Percentiles rank a stretch among this genome's conserved stretches.
These are phyloP conservation scores for Plasmodium fragile DNA, from an alignment of 169 alveolate species.

Conservation along the genomic window DNA sequence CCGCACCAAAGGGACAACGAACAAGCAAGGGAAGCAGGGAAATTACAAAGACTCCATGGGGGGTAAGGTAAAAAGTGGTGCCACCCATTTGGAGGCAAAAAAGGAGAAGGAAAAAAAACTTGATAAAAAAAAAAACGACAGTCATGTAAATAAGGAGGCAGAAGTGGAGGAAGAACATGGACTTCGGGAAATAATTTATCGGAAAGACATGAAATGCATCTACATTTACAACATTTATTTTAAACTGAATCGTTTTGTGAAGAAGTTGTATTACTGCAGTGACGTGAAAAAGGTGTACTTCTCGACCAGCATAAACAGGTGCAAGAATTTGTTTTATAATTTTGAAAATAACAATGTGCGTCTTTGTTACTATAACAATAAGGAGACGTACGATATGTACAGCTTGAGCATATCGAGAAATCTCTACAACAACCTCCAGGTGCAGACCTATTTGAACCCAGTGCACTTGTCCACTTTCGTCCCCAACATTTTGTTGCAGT, in stretches of 20 bases:
- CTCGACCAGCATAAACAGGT: constrained; percentile 62
- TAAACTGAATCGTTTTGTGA: constrained; percentile 52
- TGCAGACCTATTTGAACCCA: constrained; percentile 49
- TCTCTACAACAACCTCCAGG: constrained; percentile 70
- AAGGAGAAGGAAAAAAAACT: constrained; percentile 3
- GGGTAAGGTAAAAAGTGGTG: background rate
- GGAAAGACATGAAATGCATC: constrained; percentile 71
- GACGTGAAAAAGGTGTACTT: constrained; percentile 71
- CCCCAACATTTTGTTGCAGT: constrained; percentile 40
- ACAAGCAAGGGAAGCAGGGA: background rate
- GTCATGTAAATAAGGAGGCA: background rate
- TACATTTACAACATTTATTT: constrained; percentile 54
- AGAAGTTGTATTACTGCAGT: constrained; percentile 72
- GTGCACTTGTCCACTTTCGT: constrained; percentile 49
- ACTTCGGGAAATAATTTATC: constrained; percentile 68
- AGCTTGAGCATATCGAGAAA: constrained; percentile 59
- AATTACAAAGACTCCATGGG: background rate
- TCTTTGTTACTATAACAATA: constrained; percentile 62
- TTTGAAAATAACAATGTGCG: constrained; percentile 77
- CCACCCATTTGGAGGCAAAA: background rate
- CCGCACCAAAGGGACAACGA: background rate
- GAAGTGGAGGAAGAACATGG: constrained; percentile 34
- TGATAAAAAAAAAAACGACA: background rate
- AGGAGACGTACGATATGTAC: constrained; percentile 35
- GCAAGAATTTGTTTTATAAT: constrained; percentile 68